phyloP scores from a whole-genome alignment of 495 filamentous ascomycete genomes.

The Aspergillus carlsbadensis region DNA sequence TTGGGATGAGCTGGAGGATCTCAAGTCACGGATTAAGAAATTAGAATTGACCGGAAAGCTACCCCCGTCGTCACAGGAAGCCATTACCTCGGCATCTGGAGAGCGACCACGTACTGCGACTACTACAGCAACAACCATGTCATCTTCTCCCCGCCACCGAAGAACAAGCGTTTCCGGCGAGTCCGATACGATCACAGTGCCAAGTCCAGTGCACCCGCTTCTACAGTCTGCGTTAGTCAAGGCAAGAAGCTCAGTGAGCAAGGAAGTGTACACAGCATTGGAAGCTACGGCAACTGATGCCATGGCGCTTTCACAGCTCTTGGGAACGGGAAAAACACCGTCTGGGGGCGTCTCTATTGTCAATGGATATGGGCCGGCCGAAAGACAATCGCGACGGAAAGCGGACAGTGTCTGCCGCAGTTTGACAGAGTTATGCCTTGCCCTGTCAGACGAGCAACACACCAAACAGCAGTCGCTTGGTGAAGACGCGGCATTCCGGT shows the following conservation, averaged over 20 bases:
- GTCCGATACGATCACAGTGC: slow-evolving; percentile 27
- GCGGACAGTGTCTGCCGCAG: slow-evolving; percentile 91
- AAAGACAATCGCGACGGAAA: slow-evolving; percentile 83
- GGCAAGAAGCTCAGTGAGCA: slow-evolving; percentile 61
- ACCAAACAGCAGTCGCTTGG: slow-evolving; percentile 30
- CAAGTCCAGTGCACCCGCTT: slow-evolving; percentile 65
- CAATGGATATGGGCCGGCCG: slow-evolving; percentile 54
- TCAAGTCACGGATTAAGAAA: slow-evolving; percentile 89
- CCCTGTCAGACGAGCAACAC: slow-evolving; percentile 59
- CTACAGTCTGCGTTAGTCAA: slow-evolving; percentile 79
- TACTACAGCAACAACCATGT: slow-evolving; percentile 90
- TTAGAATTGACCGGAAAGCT: slow-evolving; percentile 89
- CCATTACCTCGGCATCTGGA: slow-evolving; percentile 68
- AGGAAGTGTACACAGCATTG: slow-evolving; percentile 76
- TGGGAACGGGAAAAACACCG: slow-evolving; percentile 67
- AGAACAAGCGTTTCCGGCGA: slow-evolving; percentile 52
- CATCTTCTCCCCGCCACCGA: slow-evolving; percentile 75
- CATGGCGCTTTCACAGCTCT: slow-evolving; percentile 67
- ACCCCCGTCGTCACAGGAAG: slow-evolving; percentile 74
- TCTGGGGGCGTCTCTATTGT: slow-evolving; percentile 59
- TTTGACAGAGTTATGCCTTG: slow-evolving; percentile 88
- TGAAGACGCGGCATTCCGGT: slow-evolving; percentile 23
- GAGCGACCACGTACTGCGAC: slow-evolving; percentile 89
- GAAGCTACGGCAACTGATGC: slow-evolving; percentile 83
- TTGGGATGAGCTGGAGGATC: slow-evolving; percentile 96